These are phyloP conservation scores for Lichtheimia corymbifera DNA, from an alignment of 371 early-diverging fungal genomes.

Conservation along the genomic window DNA sequence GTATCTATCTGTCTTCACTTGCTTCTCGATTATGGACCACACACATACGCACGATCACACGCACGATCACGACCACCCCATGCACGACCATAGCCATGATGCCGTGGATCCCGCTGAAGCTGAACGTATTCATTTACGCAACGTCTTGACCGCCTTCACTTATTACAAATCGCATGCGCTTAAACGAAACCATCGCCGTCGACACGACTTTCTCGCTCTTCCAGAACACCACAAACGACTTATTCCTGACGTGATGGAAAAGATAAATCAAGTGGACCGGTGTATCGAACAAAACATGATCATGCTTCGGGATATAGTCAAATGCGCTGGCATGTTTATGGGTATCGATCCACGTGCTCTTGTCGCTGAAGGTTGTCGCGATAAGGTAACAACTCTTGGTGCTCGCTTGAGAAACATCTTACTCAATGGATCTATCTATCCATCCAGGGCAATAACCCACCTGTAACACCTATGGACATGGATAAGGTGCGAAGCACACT, in stretches of 20 bases:
- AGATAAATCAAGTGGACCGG: constrained; percentile 53
- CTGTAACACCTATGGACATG: constrained; percentile 73
- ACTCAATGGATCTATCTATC: too few species aligned
- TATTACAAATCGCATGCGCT: constrained; percentile 71
- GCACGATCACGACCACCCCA: constrained; percentile 5
- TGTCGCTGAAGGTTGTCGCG: constrained; percentile 42
- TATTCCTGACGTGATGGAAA: constrained; percentile 51
- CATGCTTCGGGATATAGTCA: constrained; percentile 49
- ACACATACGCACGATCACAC: neutral
- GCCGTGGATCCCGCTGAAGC: constrained; percentile 20
- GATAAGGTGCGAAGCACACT: constrained; percentile 88
- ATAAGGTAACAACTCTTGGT: constrained; percentile 3
- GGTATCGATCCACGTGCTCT: constrained; percentile 47
- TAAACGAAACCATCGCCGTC: constrained; percentile 69
- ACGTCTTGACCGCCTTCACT: constrained; percentile 71
- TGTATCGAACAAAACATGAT: constrained; percentile 47
- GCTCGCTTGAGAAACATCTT: too few species aligned
- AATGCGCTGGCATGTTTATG: constrained; percentile 37
- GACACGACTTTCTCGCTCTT: constrained; percentile 66
- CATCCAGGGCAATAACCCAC: constrained; percentile 29
- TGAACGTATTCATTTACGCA: constrained; percentile 52
- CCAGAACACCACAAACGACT: constrained; percentile 68
- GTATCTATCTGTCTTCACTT: too few species aligned
- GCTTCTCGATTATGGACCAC: neutral
- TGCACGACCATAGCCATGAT: constrained; percentile 3